A percentile compares a stretch with the other conserved stretches of the same genome.
These are phyloP conservation scores for Naganishia albida DNA, from an alignment of 1,284 basidiomycete genomes.

Conservation along the genomic window DNA sequence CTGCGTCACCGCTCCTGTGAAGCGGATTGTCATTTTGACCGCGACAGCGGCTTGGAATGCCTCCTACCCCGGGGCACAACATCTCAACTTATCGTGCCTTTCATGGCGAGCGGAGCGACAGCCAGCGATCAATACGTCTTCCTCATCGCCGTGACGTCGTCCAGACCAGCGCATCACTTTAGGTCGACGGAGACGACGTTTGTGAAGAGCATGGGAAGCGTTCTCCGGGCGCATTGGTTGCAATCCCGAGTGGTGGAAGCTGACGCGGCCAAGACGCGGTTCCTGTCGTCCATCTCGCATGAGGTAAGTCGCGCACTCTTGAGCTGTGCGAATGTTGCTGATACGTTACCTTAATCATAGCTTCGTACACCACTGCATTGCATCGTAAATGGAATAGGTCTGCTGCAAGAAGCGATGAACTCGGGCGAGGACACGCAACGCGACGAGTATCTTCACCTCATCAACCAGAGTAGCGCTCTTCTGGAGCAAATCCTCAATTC, in stretches of 20 bases:
- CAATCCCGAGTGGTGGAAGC: slow-evolving; percentile 39
- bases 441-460: slow-evolving; percentile 29
- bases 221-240: slow-evolving; percentile 37
- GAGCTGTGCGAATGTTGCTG: neutral
- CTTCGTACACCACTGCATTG: slow-evolving; percentile 46
- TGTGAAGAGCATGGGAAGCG: slow-evolving; percentile 37
- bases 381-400: slow-evolving; percentile 39
- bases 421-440: slow-evolving; percentile 27
- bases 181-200: slow-evolving; percentile 33
- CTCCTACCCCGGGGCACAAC: slow-evolving; percentile 30
- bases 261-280: slow-evolving; percentile 44
- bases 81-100: slow-evolving; percentile 37
- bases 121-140: slow-evolving; percentile 35
- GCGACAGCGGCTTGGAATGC: slow-evolving; percentile 30
- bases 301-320: slow-evolving; percentile 30
- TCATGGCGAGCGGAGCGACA: slow-evolving; percentile 28
- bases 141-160: slow-evolving; percentile 36
- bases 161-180: slow-evolving; percentile 26
- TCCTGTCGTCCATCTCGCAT: slow-evolving; percentile 46
- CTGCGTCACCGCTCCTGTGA: slow-evolving; percentile 4
- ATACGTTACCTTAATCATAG: neutral
- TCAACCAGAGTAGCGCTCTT: slow-evolving; percentile 38
- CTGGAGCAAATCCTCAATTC: slow-evolving; percentile 40
- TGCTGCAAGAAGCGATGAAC: slow-evolving; percentile 35
- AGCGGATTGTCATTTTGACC: neutral